Evolutionary conservation across 2,329 filamentous ascomycete species (phyloP), one percentile per base, ranked within the genome.

Genomic region (Phaeophleospora eucalypticola): DNA sequence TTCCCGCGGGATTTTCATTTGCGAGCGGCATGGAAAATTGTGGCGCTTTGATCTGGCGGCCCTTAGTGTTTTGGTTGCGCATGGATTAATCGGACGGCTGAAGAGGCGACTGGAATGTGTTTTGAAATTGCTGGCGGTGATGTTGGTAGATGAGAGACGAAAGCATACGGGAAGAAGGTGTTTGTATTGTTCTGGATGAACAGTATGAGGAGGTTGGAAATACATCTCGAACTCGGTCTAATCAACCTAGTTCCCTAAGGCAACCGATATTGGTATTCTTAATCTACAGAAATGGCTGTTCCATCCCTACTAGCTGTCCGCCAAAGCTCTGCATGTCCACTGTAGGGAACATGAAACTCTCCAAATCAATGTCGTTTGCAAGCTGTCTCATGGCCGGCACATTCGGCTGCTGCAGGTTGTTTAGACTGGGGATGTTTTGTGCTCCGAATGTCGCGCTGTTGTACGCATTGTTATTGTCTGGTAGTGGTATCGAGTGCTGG

Each of bases 341-440:
- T n/a, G n/a, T n/a, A 14, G 46, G 46, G 34, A 49, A 49, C n/a
- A 49, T n/a, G 33, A 49, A 49, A 34, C 38, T 45, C 33, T 49
- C 41, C 18, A 49, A 27, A 21, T 49, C 46, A 15, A 42, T 15
- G 35, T 49, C 41, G 16, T 27, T 8, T 32, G 27, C 27, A n/a
- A 35, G 32, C 17, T 36, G 41, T 15, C 41, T 15, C 12, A 43
- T n/a, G n/a, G n/a, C n/a, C n/a, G n/a, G n/a, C n/a, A n/a, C n/a
- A n/a, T n/a, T n/a, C n/a, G n/a, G 34, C 14, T 24, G 27, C 12
- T 43, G 6, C n/a, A 19, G 27, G 15, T 35, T 21, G n/a, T 35
- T 19, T 32, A 36, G 35, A 3, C 32, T 32, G 24, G 21, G 19
- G 15, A 24, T 24, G 7, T 27, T 17, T 9, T 41, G 19, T 4